Evolutionary conservation across 352 stramenopile species (phyloP).

Genomic region (Pythium folliculosum): DNA sequence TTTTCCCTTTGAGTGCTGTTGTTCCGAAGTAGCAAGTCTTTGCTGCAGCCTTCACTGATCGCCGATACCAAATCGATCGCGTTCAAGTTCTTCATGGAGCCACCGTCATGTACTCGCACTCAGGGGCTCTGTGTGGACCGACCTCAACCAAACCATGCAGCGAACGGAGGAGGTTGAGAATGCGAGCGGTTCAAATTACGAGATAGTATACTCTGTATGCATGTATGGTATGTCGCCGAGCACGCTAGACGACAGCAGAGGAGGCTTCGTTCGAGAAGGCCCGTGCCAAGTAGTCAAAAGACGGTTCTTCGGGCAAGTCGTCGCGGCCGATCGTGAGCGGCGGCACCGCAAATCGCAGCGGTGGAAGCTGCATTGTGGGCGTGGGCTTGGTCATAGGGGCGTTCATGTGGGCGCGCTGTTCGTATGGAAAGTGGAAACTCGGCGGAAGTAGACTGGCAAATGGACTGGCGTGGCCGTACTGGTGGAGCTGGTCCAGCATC

Average conservation of each 20-base stretch:
- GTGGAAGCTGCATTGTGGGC: slow-evolving; percentile 7
- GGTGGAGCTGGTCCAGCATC: neutral
- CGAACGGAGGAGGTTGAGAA: no score
- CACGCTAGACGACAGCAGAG: slow-evolving; percentile 9
- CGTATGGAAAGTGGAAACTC: neutral
- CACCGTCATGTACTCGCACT: no score
- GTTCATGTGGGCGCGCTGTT: neutral
- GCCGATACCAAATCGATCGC: no score
- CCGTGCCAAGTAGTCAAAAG: slow-evolving; percentile 3
- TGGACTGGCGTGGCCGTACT: neutral
- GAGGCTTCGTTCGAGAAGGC: neutral
- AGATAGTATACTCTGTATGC: neutral
- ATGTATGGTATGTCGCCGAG: neutral
- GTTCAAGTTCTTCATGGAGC: no score
- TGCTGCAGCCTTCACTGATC: neutral
- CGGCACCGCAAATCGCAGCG: slow-evolving; percentile 5
- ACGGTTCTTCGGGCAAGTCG: slow-evolving; percentile 1
- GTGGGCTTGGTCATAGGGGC: neutral
- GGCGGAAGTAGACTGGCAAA: neutral
- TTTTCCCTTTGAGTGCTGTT: neutral
- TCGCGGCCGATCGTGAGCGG: neutral
- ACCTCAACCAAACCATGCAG: no score
- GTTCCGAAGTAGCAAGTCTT: neutral
- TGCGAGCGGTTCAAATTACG: neutral
- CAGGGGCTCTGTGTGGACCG: no score